Conservation (phyloP, 495 filamentous ascomycete genomes). For the Daldinia loculata region DNA sequence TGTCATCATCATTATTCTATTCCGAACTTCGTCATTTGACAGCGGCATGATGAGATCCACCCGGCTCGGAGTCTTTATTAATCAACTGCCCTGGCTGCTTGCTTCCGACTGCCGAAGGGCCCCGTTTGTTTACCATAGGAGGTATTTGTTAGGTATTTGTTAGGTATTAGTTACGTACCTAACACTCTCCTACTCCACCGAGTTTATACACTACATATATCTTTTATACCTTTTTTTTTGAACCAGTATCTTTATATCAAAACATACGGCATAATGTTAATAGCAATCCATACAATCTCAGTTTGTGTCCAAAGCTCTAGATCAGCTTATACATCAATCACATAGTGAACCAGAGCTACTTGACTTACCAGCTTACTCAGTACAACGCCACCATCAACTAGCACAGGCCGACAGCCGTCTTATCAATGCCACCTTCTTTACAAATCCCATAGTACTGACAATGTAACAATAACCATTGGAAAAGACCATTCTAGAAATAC, state of each 20-base stretch:
- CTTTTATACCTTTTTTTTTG: too few species aligned
- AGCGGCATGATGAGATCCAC: slow-evolving; percentile 42
- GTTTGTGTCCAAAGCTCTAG: too few species aligned
- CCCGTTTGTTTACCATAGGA: neutral
- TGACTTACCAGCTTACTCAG: neutral
- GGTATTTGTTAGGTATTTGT: too few species aligned
- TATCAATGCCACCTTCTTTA: slow-evolving; percentile 13
- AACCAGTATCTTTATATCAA: too few species aligned
- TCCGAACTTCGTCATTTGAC: slow-evolving; percentile 40
- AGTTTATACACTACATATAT: too few species aligned
- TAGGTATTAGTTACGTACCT: neutral
- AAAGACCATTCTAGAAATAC: neutral
- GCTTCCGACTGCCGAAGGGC: slow-evolving; percentile 31
- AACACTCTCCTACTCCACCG: neutral
- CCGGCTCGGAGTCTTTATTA: slow-evolving; percentile 20
- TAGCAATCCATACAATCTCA: too few species aligned
- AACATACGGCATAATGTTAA: too few species aligned
- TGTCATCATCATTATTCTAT: slow-evolving; percentile 34
- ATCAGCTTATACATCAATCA: too few species aligned
- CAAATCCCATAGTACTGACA: neutral
- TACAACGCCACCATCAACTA: slow-evolving; percentile 4
- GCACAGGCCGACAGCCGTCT: slow-evolving; percentile 36
- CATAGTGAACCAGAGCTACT: too few species aligned
- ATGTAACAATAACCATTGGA: neutral
- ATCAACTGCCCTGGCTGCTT: neutral